Percentiles rank a stretch among this genome's conserved stretches.
These are phyloP conservation scores for Fusarium graminum DNA, from an alignment of 2,329 filamentous ascomycete species.

Conservation along the genomic window DNA sequence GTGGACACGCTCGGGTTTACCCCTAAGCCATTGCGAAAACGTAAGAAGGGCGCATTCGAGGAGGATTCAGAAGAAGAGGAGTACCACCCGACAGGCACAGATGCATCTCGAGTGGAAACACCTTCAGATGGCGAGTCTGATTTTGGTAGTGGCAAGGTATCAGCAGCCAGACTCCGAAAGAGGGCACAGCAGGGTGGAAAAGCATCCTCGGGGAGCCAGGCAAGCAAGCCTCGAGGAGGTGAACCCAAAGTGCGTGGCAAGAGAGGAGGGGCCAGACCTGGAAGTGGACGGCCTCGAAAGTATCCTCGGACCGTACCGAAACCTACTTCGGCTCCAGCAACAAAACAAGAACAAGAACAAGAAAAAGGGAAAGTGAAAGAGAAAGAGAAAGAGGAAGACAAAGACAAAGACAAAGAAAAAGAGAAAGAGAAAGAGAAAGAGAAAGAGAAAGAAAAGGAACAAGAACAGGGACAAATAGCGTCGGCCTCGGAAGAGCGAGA, in stretches of 20 bases:
- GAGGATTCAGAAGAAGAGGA: conserved; percentile 52
- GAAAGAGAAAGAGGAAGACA: too few species aligned
- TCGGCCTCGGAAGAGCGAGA: conserved; percentile 7
- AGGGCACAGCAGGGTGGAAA: conserved; percentile 41
- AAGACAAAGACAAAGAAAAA: conserved; percentile 18
- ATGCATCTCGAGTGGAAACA: conserved; percentile 39
- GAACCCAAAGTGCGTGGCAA: conserved; percentile 53
- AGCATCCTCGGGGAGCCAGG: conserved; percentile 13
- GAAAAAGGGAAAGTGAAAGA: too few species aligned
- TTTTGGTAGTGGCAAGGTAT: conserved; percentile 33
- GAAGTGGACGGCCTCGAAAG: conserved; percentile 57
- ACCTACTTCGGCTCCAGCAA: conserved; percentile 11
- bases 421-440: conserved; percentile 1
- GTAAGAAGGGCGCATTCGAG: conserved; percentile 47
- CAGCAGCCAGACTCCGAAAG: conserved; percentile 47
- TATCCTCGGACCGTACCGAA: conserved; percentile 51
- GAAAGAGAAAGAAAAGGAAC: conserved; percentile 22
- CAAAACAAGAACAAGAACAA: conserved; percentile 22
- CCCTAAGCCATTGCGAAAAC: conserved; percentile 45
- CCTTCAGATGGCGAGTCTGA: conserved; percentile 47
- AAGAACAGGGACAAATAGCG: conserved; percentile 8
- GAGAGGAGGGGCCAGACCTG: conserved; percentile 56
- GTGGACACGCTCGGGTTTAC: conserved; percentile 24
- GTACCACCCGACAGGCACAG: conserved; percentile 47
- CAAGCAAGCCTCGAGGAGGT: conserved; percentile 36